These are phyloP conservation scores for Boletus reticuloceps DNA, from an alignment of 768 basidiomycete genomes.

Conservation along the genomic window DNA sequence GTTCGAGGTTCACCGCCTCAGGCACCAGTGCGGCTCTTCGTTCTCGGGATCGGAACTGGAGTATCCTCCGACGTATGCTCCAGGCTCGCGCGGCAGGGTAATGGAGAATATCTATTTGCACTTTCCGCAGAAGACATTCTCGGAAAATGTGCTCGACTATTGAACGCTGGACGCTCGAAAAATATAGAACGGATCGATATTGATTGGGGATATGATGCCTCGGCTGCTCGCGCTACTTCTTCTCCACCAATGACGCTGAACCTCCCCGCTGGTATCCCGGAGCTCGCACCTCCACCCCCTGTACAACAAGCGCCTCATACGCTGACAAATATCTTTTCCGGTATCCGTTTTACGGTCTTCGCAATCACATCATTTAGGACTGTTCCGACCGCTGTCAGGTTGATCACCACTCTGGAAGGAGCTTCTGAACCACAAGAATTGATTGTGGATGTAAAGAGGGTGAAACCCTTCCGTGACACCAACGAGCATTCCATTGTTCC, in stretches of 20 bases:
- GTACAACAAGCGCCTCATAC: slow-evolving; percentile 34
- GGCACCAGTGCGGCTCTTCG: slow-evolving; percentile 49
- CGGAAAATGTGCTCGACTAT: slow-evolving; percentile 47
- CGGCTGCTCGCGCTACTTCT: neutral
- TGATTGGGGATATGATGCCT: slow-evolving; percentile 43
- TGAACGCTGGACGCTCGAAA: slow-evolving; percentile 49
- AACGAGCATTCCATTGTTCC: slow-evolving; percentile 17
- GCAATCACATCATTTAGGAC: slow-evolving; percentile 25
- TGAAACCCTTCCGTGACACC: slow-evolving; percentile 25
- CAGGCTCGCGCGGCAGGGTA: slow-evolving; percentile 51
- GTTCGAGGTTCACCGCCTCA: slow-evolving; percentile 29
- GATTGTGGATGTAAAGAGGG: slow-evolving; percentile 20
- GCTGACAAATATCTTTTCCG: slow-evolving; percentile 33
- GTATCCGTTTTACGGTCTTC: slow-evolving; percentile 34
- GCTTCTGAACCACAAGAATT: slow-evolving; percentile 13
- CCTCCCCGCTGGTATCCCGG: slow-evolving; percentile 10
- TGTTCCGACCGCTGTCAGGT: slow-evolving; percentile 26
- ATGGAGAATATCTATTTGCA: slow-evolving; percentile 50
- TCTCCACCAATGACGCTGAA: slow-evolving; percentile 15
- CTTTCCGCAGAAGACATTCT: slow-evolving; percentile 43
- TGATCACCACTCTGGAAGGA: slow-evolving; percentile 30
- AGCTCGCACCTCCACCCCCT: slow-evolving; percentile 35
- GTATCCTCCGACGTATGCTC: slow-evolving; percentile 53
- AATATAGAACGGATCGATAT: slow-evolving; percentile 44
- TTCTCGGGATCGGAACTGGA: slow-evolving; percentile 53